Evolutionary conservation across 768 basidiomycete species (phyloP).

Genomic region (Kondoa malvinella): DNA sequence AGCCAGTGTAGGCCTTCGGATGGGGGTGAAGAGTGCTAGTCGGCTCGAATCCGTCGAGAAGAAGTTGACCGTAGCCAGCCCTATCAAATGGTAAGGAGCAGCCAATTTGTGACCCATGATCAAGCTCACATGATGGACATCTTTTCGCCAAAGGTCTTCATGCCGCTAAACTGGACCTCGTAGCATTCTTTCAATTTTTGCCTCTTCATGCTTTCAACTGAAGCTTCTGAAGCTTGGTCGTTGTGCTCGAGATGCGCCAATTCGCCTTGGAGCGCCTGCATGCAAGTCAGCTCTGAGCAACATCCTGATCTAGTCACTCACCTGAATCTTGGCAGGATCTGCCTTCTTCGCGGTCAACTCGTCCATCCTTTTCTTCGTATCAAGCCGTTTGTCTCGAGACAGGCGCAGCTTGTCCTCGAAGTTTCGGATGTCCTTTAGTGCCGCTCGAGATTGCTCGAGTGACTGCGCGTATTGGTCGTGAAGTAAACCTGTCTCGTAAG

Average conservation of each 20-base stretch:
- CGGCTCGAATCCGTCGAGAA: conserved; percentile 17
- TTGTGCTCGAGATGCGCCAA: conserved; percentile 13
- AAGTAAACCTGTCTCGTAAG: conserved; percentile 20
- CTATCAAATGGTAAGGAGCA: no score
- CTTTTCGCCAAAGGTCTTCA: conserved; percentile 24
- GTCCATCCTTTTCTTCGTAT: conserved; percentile 5
- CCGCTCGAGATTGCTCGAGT: conserved; percentile 15
- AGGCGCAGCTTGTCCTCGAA: conserved; percentile 20
- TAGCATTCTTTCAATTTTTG: conserved; percentile 22
- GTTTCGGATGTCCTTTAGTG: conserved; percentile 27
- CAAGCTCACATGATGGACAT: conserved; percentile 16
- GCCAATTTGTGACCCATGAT: no score
- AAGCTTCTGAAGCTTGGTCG: conserved; percentile 13
- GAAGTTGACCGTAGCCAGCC: conserved; percentile 19
- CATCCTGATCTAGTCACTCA: not conserved
- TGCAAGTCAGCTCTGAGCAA: not conserved
- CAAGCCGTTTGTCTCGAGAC: conserved; percentile 12
- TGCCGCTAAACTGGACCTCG: conserved; percentile 17
- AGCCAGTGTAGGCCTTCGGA: conserved; percentile 13
- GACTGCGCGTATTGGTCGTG: conserved; percentile 10
- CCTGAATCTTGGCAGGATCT: conserved; percentile 7
- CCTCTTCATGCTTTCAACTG: conserved; percentile 18
- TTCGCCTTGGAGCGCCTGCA: conserved; percentile 8
- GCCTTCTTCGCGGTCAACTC: conserved; percentile 4
- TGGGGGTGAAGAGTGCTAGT: not conserved